Conservation (phyloP, 306 rosid species). For the Morella rubra region DNA sequence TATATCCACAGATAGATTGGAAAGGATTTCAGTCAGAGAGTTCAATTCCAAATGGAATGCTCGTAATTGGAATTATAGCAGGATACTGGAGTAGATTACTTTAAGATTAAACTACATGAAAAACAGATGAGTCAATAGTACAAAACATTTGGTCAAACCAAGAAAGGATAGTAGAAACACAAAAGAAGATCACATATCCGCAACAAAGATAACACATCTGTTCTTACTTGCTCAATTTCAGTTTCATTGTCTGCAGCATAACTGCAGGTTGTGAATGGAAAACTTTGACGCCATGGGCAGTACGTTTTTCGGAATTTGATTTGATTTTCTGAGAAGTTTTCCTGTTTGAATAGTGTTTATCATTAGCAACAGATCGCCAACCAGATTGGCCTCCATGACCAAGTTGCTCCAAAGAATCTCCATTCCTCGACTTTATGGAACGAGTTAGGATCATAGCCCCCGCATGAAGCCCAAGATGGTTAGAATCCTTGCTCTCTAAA, state of each 20-base stretch:
- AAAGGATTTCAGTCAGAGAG: not conserved
- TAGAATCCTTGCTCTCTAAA: constrained; percentile 60
- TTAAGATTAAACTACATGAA: not conserved
- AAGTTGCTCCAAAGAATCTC: constrained; percentile 61
- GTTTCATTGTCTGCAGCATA: constrained; percentile 88
- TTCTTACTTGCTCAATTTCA: constrained; percentile 93
- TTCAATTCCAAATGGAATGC: not conserved
- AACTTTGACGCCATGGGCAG: constrained; percentile 84
- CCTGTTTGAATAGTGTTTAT: constrained; percentile 85
- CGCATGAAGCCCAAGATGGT: constrained; percentile 74
- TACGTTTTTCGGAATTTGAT: constrained; percentile 86
- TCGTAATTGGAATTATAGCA: too few species aligned
- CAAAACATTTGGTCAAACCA: not conserved
- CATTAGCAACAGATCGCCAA: constrained; percentile 84
- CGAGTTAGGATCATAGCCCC: constrained; percentile 82
- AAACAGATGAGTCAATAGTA: not conserved
- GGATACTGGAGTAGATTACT: too few species aligned
- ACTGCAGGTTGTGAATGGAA: constrained; percentile 91
- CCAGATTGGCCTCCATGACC: constrained; percentile 87
- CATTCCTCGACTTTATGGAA: constrained; percentile 47
- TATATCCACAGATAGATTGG: not conserved
- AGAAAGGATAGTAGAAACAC: not conserved
- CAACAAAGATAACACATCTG: not conserved
- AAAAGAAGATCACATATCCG: not conserved
- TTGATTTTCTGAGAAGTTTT: constrained; percentile 91